A percentile compares a stretch with the other conserved stretches of the same genome.
These are phyloP conservation scores for Entophlyctis luteolus DNA, from an alignment of 192 early-diverging fungal genomes.

Conservation along the genomic window DNA sequence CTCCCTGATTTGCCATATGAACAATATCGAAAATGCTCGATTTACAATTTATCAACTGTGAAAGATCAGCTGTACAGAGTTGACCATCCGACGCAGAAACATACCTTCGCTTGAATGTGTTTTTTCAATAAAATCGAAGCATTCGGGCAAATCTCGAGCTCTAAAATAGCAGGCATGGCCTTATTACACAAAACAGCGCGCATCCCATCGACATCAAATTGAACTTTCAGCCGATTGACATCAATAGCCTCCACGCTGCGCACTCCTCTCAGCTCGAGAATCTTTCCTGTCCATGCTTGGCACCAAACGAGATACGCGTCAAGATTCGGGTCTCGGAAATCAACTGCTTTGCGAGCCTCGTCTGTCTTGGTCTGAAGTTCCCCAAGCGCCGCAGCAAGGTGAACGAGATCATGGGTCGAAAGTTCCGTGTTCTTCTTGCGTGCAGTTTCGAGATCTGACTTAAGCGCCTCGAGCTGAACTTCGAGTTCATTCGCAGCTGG, in stretches of 20 bases:
- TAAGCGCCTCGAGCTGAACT: background rate
- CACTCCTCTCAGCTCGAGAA: conserved; percentile 24
- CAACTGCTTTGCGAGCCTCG: conserved; percentile 5
- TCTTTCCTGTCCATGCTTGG: conserved; percentile 17
- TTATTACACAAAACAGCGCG: no score
- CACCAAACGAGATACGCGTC: conserved; percentile 26
- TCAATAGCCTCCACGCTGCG: background rate
- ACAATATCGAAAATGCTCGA: conserved; percentile 13
- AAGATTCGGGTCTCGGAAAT: conserved; percentile 12
- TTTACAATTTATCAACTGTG: background rate
- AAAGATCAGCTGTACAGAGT: no score
- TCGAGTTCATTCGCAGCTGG: no score
- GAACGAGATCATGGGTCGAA: background rate
- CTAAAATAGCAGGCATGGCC: no score
- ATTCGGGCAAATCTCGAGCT: background rate
- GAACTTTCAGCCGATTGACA: background rate
- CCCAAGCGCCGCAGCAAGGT: background rate
- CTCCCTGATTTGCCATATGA: background rate
- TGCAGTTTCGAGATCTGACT: background rate
- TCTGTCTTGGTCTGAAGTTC: conserved; percentile 3
- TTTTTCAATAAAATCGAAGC: background rate
- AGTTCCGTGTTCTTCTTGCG: background rate
- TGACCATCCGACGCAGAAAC: no score
- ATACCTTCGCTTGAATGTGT: conserved; percentile 4
- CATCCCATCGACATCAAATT: background rate